These are phyloP conservation scores for Ogataea trehalophila DNA, from an alignment of 805 yeast genomes.

Conservation along the genomic window DNA sequence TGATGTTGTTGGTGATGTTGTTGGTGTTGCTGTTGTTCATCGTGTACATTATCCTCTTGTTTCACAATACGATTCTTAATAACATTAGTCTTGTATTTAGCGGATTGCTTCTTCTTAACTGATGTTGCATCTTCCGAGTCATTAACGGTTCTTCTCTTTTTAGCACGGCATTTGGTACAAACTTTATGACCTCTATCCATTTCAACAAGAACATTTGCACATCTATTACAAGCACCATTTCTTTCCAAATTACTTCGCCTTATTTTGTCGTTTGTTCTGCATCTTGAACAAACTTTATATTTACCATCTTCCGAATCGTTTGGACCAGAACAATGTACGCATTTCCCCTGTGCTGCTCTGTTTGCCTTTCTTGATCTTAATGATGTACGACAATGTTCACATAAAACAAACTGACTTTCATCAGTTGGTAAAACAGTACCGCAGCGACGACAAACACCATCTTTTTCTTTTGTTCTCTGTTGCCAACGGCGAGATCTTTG, in stretches of 20 bases:
- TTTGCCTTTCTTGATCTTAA: constrained; percentile 52
- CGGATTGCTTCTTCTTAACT: not conserved
- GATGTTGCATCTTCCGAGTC: not conserved
- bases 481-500: constrained; percentile 65
- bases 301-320: constrained; percentile 39
- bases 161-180: constrained; percentile 47
- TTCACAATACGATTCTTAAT: not conserved
- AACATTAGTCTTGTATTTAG: not conserved
- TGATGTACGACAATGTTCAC: constrained; percentile 54
- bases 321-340: constrained; percentile 67
- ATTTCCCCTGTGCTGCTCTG: constrained; percentile 57
- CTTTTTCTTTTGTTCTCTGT: constrained; percentile 50
- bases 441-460: constrained; percentile 63
- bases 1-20: not conserved
- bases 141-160: constrained; percentile 37
- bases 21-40: not conserved
- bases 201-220: constrained; percentile 45
- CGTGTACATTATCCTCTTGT: not conserved
- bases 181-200: constrained; percentile 53
- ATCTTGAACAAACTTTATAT: constrained; percentile 61
- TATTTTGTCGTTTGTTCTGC: constrained; percentile 56
- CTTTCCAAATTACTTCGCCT: constrained; percentile 53
- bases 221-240: constrained; percentile 58
- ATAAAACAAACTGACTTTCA: constrained; percentile 49
- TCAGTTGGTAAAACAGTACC: constrained; percentile 50